phyloP scores from a whole-genome alignment of 2,329 filamentous ascomycete species.

The Cercospora zeina region DNA sequence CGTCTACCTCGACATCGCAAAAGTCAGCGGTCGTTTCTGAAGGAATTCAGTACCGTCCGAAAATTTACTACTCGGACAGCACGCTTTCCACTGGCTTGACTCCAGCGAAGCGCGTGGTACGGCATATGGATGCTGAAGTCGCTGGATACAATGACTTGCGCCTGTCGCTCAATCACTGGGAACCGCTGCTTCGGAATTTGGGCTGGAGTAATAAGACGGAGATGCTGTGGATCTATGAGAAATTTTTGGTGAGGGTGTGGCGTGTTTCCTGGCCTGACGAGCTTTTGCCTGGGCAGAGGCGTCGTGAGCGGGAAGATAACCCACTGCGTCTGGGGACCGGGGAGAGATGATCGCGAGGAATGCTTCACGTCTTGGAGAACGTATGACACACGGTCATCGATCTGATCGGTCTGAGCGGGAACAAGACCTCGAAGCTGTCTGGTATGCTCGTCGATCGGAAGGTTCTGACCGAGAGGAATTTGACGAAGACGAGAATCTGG shows the following conservation, averaged over 20 bases:
- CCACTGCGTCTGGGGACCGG: background rate
- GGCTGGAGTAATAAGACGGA: background rate
- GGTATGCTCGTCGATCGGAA: background rate
- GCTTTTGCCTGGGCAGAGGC: background rate
- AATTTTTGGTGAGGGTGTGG: background rate
- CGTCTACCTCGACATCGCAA: background rate
- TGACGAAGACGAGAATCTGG: background rate
- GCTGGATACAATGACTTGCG: background rate
- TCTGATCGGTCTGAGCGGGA: too few relatives aligned
- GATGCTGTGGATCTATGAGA: background rate
- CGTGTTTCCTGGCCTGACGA: background rate
- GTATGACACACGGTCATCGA: background rate
- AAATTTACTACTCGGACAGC: background rate
- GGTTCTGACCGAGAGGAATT: background rate
- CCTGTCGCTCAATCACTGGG: background rate
- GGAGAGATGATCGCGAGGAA: background rate
- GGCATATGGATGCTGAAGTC: background rate
- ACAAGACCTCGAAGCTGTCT: background rate
- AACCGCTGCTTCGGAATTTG: background rate
- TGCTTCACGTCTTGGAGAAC: background rate
- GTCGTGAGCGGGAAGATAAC: background rate
- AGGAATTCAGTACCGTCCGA: background rate
- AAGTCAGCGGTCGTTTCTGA: background rate
- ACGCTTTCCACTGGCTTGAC: background rate
- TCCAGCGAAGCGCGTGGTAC: background rate